Evolutionary conservation across 2,329 filamentous ascomycete species (phyloP).

Genomic region (Thelonectria blattea): DNA sequence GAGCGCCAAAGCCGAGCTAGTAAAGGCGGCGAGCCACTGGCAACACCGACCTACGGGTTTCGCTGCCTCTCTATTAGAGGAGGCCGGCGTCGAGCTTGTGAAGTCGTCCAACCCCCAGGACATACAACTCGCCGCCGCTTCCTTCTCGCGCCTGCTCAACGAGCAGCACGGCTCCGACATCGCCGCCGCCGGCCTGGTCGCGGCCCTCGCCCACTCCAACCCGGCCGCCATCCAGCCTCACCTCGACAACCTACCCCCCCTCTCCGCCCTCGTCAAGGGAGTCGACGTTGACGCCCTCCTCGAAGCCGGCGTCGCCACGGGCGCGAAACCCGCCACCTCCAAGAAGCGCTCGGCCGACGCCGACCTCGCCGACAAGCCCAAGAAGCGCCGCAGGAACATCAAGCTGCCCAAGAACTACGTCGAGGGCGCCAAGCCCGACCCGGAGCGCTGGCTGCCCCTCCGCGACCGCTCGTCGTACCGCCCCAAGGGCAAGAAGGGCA

Average conservation of each 20-base stretch:
- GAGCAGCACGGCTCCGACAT: constrained; percentile 71
- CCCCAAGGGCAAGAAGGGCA: constrained; percentile 91
- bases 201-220: constrained; percentile 72
- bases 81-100: constrained; percentile 83
- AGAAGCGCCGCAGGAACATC: constrained; percentile 64
- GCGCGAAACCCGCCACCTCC: constrained; percentile 45
- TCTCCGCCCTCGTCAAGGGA: constrained; percentile 65
- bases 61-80: constrained; percentile 72
- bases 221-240: constrained; percentile 61
- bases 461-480: constrained; percentile 87
- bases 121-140: constrained; percentile 72
- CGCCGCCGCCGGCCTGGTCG: constrained; percentile 83
- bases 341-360: constrained; percentile 57
- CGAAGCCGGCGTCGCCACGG: constrained; percentile 64
- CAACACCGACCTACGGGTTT: constrained; percentile 57
- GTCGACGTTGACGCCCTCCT: constrained; percentile 69
- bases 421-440: constrained; percentile 79
- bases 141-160: constrained; percentile 75
- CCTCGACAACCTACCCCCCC: constrained; percentile 63
- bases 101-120: constrained; percentile 75
- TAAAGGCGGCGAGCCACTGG: constrained; percentile 85
- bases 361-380: constrained; percentile 48
- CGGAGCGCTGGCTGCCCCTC: constrained; percentile 91
- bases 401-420: constrained; percentile 77
- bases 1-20: constrained; percentile 75